Conservation (phyloP, 805 yeast genomes). For the Yamadazyma takamatsuzukensis region DNA sequence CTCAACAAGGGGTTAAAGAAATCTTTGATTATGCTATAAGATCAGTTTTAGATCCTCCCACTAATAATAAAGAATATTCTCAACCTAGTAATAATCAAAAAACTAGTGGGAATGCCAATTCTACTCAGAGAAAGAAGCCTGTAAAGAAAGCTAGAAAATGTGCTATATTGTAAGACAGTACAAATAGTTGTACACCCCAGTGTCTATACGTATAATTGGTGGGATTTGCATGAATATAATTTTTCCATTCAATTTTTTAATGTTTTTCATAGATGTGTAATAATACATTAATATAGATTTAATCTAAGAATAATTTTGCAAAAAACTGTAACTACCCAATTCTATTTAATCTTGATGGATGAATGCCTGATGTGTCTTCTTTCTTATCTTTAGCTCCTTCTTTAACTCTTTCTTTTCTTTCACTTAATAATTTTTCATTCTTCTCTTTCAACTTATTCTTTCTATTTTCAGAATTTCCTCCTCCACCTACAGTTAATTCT, state of each 20-base stretch:
- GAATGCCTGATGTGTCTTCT: slow-evolving; percentile 34
- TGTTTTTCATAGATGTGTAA: no score
- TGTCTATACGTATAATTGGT: no score
- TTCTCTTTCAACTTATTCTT: slow-evolving; percentile 68
- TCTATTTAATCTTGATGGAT: slow-evolving; percentile 72
- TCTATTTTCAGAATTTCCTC: slow-evolving; percentile 78
- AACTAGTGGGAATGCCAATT: no score
- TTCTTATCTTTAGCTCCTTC: slow-evolving; percentile 13
- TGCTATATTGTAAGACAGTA: slow-evolving; percentile 37
- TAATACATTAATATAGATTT: no score
- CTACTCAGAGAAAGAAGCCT: slow-evolving; percentile 20
- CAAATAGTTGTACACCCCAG: no score
- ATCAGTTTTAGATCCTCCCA: slow-evolving; percentile 57
- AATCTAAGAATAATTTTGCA: no score
- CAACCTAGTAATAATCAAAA: no score
- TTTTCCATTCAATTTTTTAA: no score
- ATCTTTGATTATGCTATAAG: slow-evolving; percentile 82
- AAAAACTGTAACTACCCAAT: slow-evolving; percentile 31
- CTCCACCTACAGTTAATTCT: slow-evolving; percentile 97
- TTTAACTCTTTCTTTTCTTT: slow-evolving; percentile 57
- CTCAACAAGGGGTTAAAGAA: slow-evolving; percentile 81
- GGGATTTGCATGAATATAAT: no score
- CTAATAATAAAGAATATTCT: slow-evolving; percentile 11
- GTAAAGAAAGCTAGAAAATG: slow-evolving; percentile 37
- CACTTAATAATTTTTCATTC: slow-evolving; percentile 70